Base-by-base conservation (phyloP, 2,329 filamentous ascomycete genomes). In the Fonsecaea monophora region DNA sequence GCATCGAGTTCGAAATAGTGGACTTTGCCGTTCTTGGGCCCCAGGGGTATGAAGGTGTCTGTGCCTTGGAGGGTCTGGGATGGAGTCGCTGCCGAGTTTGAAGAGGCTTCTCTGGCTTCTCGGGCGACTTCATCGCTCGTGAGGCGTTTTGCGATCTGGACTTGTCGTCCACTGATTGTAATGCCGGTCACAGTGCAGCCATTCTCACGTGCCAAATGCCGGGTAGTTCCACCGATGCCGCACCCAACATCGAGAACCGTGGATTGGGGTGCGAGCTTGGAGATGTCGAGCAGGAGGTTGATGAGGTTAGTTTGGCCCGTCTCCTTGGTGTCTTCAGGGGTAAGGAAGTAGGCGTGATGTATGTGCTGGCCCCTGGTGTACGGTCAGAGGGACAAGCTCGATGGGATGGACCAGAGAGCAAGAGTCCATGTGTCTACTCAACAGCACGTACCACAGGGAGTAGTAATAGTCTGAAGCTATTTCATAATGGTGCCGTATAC, bases 391-490 rank as follows among this genome's bases (percentile, higher is more conserved):
- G 25, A 68, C 68, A 25, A 30, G n/a, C 53, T n/a, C 18, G 50
- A 65, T 13, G 50, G 55, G 15, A 25, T 30, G 4, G 25, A 5
- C 37, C 48, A 34, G 57, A 53, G 25, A 25, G 35, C 56, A 8
- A n/a, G 21, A 25, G 38, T 12, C n/a, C 1, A 21, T 21, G 2
- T 15, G 21, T 21, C 15, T 2, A 2, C 5, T 50, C 45, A 42
- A 34, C 12, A 38, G 48, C 9, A 72, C 72, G 53, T 80, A 87
- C 86, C 86, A 88, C 21, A 88, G 78, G 38, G 82, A 86, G 68
- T 87, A 81, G 71, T 89, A 88, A 74, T 88, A 87, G 72, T 88
- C 85, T 60, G 84, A 87, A 32, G 85, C 84, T 15, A 88, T 80
- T 68, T 88, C 85, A 70, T 89, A 88, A 73, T 88, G 86, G 67